Base-by-base conservation (phyloP, 352 stramenopile genomes). In the Peronospora tabacina region DNA sequence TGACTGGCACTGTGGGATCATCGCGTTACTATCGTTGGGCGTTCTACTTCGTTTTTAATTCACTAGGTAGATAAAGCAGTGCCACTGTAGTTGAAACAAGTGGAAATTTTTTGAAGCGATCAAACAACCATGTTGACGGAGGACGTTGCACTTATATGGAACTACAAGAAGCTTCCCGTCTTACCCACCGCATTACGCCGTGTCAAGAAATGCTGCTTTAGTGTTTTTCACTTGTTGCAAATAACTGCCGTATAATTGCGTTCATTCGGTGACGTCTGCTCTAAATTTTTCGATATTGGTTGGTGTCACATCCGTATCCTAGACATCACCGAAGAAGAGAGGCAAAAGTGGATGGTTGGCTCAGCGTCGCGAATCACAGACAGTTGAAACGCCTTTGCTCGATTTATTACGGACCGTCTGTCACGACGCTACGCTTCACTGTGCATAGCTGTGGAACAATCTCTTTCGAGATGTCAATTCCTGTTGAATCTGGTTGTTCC, bases 61-160 rank as follows among this genome's bases (percentile, higher is more conserved):
- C 41, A 40, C 8, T 43, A 17, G 33, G 19, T 44, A 48, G 43
- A 35, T 42, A 58, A 11, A 24, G 16, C 16, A 19, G 28, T 58
- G 34, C 42, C 38, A 58, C 50, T 52, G 26, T 26, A 26, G 43
- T 34, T 36, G 13, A 29, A 43, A 7, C 43, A 33, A 38, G 41
- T 34, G 34, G 34, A 7, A 29, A n/a, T 38, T n/a, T 37, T 32
- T 26, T 3, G 22, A 7, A 44, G 22, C 47, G 39, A 62, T 45
- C 49, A 49, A 46, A 52, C 47, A 57, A 62, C 54, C 47, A 52
- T n/a, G 7, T 61, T 57, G 47, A 61, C 56, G 47, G n/a, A 37
- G 7, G 44, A 32, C 22, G 45, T 44, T 38, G 35, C 43, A 28
- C 32, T 29, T 32, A 38, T 22, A 32, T 22, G 11, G 28, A 29